Percentiles rank a stretch among this genome's conserved stretches.
phyloP scores from a whole-genome alignment of 2,329 filamentous ascomycete genomes.

The Podosphaera leucotricha region DNA sequence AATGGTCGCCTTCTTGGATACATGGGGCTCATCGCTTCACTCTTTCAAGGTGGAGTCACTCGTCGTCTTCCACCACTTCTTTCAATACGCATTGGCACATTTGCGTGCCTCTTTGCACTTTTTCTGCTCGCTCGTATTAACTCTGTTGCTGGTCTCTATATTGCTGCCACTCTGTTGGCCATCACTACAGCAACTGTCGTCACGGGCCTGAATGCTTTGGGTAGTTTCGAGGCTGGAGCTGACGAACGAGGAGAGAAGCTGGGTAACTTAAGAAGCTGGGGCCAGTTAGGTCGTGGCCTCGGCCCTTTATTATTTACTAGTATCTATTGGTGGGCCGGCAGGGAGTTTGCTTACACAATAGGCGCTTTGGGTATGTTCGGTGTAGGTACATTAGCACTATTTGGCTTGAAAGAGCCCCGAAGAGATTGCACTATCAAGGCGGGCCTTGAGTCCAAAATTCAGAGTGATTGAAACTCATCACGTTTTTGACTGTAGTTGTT shows the following conservation, averaged over 20 bases:
- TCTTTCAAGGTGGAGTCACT: conserved; percentile 86
- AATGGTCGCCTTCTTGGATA: conserved; percentile 76
- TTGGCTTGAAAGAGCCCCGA: conserved; percentile 29
- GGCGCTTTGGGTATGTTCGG: conserved; percentile 60
- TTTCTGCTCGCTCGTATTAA: conserved; percentile 49
- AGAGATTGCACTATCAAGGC: not conserved
- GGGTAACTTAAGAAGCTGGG: conserved; percentile 57
- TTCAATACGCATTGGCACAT: conserved; percentile 57
- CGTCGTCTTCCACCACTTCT: conserved; percentile 60
- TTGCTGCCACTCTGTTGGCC: conserved; percentile 62
- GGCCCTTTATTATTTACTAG: conserved; percentile 83
- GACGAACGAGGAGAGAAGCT: conserved; percentile 68
- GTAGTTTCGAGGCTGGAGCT: conserved; percentile 66
- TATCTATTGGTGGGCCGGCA: conserved; percentile 94
- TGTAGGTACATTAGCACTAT: conserved; percentile 49
- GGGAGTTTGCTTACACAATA: conserved; percentile 61
- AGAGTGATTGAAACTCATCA: too few relatives aligned
- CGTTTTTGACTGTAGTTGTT: too few relatives aligned
- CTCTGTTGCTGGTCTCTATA: conserved; percentile 48
- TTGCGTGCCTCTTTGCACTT: conserved; percentile 59
- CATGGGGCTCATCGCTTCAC: conserved; percentile 69
- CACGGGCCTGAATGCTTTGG: conserved; percentile 74
- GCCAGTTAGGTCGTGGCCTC: conserved; percentile 68
- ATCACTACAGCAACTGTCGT: conserved; percentile 88
- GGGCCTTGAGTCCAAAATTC: too few relatives aligned